phyloP scores from a whole-genome alignment of 78 protist genomes.

The Dictyostelium intermedium region DNA sequence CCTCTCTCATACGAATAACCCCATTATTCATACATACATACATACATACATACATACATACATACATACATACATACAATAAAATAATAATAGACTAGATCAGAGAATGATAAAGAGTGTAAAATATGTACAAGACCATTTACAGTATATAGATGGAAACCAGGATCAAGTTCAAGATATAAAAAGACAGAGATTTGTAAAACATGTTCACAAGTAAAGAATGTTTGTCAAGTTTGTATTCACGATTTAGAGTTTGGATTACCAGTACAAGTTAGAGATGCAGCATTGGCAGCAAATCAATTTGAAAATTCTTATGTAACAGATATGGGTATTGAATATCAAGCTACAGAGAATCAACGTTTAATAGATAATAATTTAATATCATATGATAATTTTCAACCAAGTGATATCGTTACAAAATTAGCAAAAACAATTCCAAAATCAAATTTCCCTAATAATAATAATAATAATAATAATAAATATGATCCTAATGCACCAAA shows the following conservation, averaged over 20 bases:
- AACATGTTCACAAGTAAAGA: slow-evolving; percentile 93
- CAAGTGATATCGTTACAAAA: slow-evolving; percentile 27
- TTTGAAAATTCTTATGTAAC: slow-evolving; percentile 40
- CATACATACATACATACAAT: not conserved
- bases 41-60: too few species aligned
- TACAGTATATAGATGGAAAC: slow-evolving; percentile 90
- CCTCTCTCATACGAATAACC: not conserved
- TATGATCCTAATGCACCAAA: slow-evolving; percentile 55
- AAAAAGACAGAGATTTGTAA: slow-evolving; percentile 94
- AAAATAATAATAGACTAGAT: slow-evolving; percentile 13
- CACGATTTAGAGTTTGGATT: slow-evolving; percentile 94
- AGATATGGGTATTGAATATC: slow-evolving; percentile 64
- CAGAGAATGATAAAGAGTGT: slow-evolving; percentile 43
- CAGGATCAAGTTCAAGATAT: slow-evolving; percentile 82
- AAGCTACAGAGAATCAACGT: slow-evolving; percentile 16
- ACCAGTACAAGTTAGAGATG: slow-evolving; percentile 94
- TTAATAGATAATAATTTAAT: slow-evolving; percentile 50
- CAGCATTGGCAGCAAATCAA: slow-evolving; percentile 41
- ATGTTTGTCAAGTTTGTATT: slow-evolving; percentile 97
- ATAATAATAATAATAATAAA: slow-evolving; percentile 57
- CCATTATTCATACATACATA: too few species aligned
- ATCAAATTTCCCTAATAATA: not conserved
- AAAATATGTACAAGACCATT: slow-evolving; percentile 90
- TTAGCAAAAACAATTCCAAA: slow-evolving; percentile 83
- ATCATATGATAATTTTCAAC: slow-evolving; percentile 45